A percentile compares a stretch with the other conserved stretches of the same genome.
These are phyloP conservation scores for Zasmidium angulare DNA, from an alignment of 2,329 filamentous ascomycete genomes.

Conservation along the genomic window DNA sequence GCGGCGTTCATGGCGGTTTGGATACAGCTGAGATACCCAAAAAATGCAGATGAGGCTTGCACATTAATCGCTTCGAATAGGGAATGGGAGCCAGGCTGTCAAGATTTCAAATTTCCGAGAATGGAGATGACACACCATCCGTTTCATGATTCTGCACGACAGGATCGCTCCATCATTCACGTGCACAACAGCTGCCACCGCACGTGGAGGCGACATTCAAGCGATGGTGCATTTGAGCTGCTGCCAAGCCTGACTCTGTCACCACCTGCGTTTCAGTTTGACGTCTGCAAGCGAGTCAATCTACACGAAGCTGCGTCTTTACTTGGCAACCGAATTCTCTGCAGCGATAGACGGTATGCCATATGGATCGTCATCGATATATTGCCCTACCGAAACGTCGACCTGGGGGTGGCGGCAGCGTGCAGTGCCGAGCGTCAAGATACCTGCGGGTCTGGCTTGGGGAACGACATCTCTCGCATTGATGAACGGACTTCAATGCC, in stretches of 20 bases:
- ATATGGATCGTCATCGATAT: constrained; percentile 5
- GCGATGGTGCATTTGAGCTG: background rate
- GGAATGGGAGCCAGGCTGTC: background rate
- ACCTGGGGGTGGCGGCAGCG: background rate
- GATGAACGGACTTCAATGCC: background rate
- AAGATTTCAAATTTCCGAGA: background rate
- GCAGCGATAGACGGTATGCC: constrained; percentile 1
- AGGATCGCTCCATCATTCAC: background rate
- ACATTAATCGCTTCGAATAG: background rate
- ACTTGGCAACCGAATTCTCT: constrained; percentile 11
- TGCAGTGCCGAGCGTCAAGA: background rate
- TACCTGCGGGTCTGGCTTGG: background rate
- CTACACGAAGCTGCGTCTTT: constrained; percentile 12
- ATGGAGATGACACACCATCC: background rate
- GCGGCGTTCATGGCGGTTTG: constrained; percentile 16
- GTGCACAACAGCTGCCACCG: background rate
- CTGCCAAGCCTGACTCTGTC: constrained; percentile 6
- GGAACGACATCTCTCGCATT: background rate
- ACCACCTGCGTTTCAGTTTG: constrained; percentile 18
- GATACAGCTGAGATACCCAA: constrained; percentile 4
- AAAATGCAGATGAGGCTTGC: background rate
- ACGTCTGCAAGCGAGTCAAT: constrained; percentile 19
- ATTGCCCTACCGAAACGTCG: background rate
- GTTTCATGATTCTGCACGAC: background rate
- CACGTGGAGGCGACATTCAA: background rate